Evolutionary conservation across 2,329 filamentous ascomycete genomes (phyloP).

Genomic region (Gaeumannomyces sp.): DNA sequence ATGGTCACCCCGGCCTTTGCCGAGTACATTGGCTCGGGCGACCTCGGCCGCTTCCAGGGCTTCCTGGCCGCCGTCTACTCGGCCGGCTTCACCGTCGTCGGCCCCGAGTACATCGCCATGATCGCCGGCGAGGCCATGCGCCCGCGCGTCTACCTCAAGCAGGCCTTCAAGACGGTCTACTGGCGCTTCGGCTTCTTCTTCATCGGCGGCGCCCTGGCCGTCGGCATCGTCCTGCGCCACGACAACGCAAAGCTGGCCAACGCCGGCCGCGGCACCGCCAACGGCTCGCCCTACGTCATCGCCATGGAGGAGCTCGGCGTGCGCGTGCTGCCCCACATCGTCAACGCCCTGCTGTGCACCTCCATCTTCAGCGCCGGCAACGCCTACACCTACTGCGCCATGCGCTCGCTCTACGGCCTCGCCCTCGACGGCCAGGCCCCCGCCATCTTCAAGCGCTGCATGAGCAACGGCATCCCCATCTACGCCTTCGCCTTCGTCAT

Average conservation of each 20-base stretch:
- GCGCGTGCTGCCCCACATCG: conserved; percentile 47
- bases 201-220: conserved; percentile 55
- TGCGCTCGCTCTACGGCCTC: conserved; percentile 54
- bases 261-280: conserved; percentile 44
- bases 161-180: conserved; percentile 61
- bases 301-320: conserved; percentile 54
- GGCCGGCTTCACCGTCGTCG: conserved; percentile 54
- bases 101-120: conserved; percentile 54
- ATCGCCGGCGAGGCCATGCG: conserved; percentile 47
- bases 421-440: conserved; percentile 51
- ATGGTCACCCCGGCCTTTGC: conserved; percentile 47
- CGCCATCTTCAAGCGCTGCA: conserved; percentile 45
- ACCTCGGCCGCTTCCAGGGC: conserved; percentile 54
- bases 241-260: conserved; percentile 45
- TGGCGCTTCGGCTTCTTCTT: conserved; percentile 62
- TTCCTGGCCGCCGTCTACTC: conserved; percentile 57
- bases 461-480: conserved; percentile 53
- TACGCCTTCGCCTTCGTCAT: conserved; percentile 55
- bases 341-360: conserved; percentile 55
- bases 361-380: conserved; percentile 57
- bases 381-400: conserved; percentile 55
- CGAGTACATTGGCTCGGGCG: conserved; percentile 43
- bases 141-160: conserved; percentile 52
- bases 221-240: conserved; percentile 57
- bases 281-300: conserved; percentile 49